Evolutionary conservation across 176 grass and related monocot genomes (phyloP).

Genomic region (Miscanthus lutarioriparius): DNA sequence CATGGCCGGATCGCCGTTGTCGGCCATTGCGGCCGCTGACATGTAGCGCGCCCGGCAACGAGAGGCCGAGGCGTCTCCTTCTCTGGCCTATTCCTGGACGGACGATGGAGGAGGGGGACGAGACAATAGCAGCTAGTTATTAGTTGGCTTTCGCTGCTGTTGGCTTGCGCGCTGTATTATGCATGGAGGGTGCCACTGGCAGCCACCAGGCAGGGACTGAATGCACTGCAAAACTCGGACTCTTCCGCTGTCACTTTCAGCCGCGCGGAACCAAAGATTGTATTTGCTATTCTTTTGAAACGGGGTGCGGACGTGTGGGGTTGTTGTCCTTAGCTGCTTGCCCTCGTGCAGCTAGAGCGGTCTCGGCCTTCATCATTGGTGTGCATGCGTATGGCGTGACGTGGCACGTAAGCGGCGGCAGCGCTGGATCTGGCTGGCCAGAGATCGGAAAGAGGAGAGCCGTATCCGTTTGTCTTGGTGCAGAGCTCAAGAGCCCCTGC

Average conservation of each 20-base stretch:
- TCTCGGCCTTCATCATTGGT: no score
- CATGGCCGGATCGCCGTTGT: constrained; percentile 10
- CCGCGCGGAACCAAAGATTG: not conserved
- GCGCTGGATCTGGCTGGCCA: not conserved
- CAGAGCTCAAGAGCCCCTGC: not conserved
- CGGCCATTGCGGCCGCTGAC: constrained; percentile 6
- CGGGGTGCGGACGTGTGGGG: no score
- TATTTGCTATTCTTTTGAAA: no score
- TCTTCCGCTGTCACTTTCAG: constrained; percentile 29
- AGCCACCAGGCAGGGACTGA: not conserved
- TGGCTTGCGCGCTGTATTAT: not conserved
- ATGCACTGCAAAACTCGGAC: constrained; percentile 22
- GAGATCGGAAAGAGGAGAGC: no score
- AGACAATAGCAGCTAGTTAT: no score
- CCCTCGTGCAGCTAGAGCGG: not conserved
- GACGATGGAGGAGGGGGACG: not conserved
- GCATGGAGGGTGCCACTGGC: not conserved
- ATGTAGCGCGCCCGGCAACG: not conserved
- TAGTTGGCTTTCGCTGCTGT: no score
- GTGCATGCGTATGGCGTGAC: not conserved
- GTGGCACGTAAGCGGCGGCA: not conserved
- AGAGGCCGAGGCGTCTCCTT: not conserved
- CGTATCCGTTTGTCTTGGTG: not conserved
- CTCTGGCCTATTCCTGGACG: constrained; percentile 14
- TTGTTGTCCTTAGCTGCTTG: no score